Percentiles rank a stretch among this genome's conserved stretches.
These are phyloP conservation scores for Leccinum angustisporum DNA, from an alignment of 1,284 basidiomycete species.

Conservation along the genomic window DNA sequence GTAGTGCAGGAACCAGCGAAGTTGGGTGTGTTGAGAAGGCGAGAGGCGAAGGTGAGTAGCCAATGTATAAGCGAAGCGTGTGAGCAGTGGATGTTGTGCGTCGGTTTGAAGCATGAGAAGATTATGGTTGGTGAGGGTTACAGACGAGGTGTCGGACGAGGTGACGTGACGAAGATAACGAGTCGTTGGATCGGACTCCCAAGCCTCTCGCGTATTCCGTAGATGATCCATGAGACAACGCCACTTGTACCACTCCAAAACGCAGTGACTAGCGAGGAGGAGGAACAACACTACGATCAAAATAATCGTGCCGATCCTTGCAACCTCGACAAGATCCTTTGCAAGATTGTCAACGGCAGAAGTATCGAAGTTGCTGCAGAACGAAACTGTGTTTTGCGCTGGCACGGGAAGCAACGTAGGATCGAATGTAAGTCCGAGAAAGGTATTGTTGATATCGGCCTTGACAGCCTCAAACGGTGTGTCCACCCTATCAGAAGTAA, in stretches of 20 bases:
- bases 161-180: slow-evolving; percentile 36
- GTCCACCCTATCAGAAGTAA: slow-evolving; percentile 57
- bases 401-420: slow-evolving; percentile 74
- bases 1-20: slow-evolving; percentile 85
- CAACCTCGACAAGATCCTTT: slow-evolving; percentile 69
- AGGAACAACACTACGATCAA: slow-evolving; percentile 62
- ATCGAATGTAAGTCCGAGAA: slow-evolving; percentile 69
- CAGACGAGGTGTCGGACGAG: slow-evolving; percentile 42
- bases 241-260: slow-evolving; percentile 83
- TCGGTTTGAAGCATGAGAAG: slow-evolving; percentile 70
- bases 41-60: slow-evolving; percentile 51
- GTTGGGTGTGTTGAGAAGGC: slow-evolving; percentile 59
- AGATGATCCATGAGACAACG: slow-evolving; percentile 63
- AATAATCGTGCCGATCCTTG: slow-evolving; percentile 75
- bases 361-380: slow-evolving; percentile 78
- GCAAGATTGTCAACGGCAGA: slow-evolving; percentile 84
- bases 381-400: slow-evolving; percentile 56
- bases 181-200: slow-evolving; percentile 68
- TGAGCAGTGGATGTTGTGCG: slow-evolving; percentile 68
- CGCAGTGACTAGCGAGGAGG: slow-evolving; percentile 63
- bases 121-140: slow-evolving; percentile 71
- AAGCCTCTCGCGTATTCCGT: slow-evolving; percentile 68
- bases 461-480: slow-evolving; percentile 85
- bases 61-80: slow-evolving; percentile 58
- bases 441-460: slow-evolving; percentile 84